Evolutionary conservation across 768 basidiomycete genomes (phyloP), one percentile per base, ranked within the genome.

Genomic region (Auricularia cornea): DNA sequence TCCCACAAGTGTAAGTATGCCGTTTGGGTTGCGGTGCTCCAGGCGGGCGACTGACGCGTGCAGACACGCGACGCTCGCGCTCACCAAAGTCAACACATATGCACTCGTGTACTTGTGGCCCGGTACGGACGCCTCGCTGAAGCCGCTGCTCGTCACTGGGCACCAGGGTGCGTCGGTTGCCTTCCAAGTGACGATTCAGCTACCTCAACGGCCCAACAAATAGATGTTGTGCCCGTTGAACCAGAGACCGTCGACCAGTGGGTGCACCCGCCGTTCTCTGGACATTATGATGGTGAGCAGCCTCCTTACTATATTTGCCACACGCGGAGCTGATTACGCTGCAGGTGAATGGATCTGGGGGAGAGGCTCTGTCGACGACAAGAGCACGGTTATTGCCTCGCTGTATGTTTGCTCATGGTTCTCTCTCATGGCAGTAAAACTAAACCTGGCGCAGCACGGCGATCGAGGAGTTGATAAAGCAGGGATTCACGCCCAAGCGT

Each of bases 341-440:
- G 61, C 62, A 76, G 82, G 81, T n/a, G 75, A 82, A 60, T 81
- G 78, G 64, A 78, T 93, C 20, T 92, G 89, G 89, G 91, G 91
- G 6, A 79, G 91, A 10, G 91, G 91, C 38, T 80, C 82, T 59
- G 77, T 76, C 2, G 90, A 93, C 68, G 88, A 90, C 75, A 94
- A 94, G 76, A 83, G 81, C 59, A 85, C 84, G n/a, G 69, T 89
- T 56, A 84, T 89, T 62, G 82, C 82, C n/a, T 83, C 83, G 68
- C 75, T 88, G 88, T 87, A 68, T 63, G 73, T n/a, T n/a, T n/a
- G n/a, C n/a, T n/a, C n/a, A n/a, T n/a, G 28, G 14, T 61, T 20
- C 16, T 64, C 2, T 64, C 23, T 23, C 14, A 62, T 20, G 59
- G 40, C 62, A 30, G 23, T 20, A 41, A 61, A n/a, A 60, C 26